Conservation (phyloP, 495 filamentous ascomycete genomes). For the Neurospora africana region DNA sequence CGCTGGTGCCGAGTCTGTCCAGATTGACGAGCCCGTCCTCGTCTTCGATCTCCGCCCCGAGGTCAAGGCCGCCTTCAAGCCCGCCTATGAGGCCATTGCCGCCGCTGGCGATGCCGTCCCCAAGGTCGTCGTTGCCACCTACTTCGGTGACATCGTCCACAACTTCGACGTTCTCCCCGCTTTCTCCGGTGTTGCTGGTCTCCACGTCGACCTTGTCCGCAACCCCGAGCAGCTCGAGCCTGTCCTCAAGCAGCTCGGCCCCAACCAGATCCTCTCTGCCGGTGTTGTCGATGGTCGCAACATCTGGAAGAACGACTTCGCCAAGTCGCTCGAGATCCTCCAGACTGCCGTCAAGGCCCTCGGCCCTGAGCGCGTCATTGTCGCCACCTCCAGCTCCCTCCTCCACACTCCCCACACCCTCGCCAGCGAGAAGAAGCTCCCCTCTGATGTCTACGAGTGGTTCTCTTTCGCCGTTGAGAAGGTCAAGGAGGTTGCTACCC, state of each 20-base stretch:
- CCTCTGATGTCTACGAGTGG: conserved; percentile 87
- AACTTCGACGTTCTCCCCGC: conserved; percentile 80
- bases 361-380: conserved; percentile 90
- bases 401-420: conserved; percentile 97
- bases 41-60: conserved; percentile 82
- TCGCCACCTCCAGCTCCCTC: conserved; percentile 91
- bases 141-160: conserved; percentile 99
- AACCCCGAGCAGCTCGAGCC: conserved; percentile 97
- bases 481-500: conserved; percentile 76
- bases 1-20: conserved; percentile 86
- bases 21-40: conserved; percentile 95
- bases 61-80: conserved; percentile 95
- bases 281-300: conserved; percentile 98
- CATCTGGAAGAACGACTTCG: conserved; percentile 99
- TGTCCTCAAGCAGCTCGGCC: conserved; percentile 75
- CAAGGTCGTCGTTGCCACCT: conserved; percentile 78
- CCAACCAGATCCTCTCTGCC: conserved; percentile 77
- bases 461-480: conserved; percentile 98
- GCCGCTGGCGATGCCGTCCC: conserved; percentile 67
- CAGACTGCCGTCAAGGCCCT: conserved; percentile 86
- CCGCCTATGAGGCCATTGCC: conserved; percentile 81
- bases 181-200: conserved; percentile 54
- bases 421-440: conserved; percentile 92
- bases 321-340: conserved; percentile 76
- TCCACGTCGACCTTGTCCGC: conserved; percentile 93